Conservation (phyloP, 2,329 filamentous ascomycete genomes). For the Sclerotinia trifoliorum region DNA sequence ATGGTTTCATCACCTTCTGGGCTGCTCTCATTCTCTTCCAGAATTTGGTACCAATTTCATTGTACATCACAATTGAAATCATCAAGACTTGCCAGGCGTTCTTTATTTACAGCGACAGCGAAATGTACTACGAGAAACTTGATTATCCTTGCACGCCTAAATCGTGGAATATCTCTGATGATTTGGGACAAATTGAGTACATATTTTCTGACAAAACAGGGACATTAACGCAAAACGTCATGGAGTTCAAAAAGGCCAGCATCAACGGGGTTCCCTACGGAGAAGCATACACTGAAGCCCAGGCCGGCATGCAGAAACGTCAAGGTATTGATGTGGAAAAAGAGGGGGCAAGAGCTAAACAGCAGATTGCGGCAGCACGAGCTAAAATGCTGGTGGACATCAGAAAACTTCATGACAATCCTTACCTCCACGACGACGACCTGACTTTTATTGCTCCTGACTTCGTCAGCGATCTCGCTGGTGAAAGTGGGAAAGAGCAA, state of each 20-base stretch:
- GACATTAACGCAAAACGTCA: conserved; percentile 86
- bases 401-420: conserved; percentile 79
- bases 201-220: conserved; percentile 97
- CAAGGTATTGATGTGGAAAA: conserved; percentile 82
- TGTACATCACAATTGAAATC: conserved; percentile 97
- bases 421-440: conserved; percentile 84
- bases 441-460: conserved; percentile 91
- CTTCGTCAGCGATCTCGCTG: conserved; percentile 79
- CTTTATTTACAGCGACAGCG: conserved; percentile 94
- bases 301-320: conserved; percentile 92
- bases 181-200: conserved; percentile 97
- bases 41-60: conserved; percentile 96
- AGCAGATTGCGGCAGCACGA: conserved; percentile 78
- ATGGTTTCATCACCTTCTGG: conserved; percentile 97
- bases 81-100: conserved; percentile 89
- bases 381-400: conserved; percentile 69
- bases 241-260: conserved; percentile 99
- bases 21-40: conserved; percentile 92
- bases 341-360: conserved; percentile 68
- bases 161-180: conserved; percentile 98
- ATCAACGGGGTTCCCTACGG: conserved; percentile 96
- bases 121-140: conserved; percentile 95
- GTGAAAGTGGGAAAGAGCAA: conserved; percentile 74
- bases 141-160: conserved; percentile 96
- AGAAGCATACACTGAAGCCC: conserved; percentile 95